Evolutionary conservation across 306 rosid genomes (phyloP), one percentile per base, ranked within the genome.

Genomic region (Macrotyloma uniflorum): DNA sequence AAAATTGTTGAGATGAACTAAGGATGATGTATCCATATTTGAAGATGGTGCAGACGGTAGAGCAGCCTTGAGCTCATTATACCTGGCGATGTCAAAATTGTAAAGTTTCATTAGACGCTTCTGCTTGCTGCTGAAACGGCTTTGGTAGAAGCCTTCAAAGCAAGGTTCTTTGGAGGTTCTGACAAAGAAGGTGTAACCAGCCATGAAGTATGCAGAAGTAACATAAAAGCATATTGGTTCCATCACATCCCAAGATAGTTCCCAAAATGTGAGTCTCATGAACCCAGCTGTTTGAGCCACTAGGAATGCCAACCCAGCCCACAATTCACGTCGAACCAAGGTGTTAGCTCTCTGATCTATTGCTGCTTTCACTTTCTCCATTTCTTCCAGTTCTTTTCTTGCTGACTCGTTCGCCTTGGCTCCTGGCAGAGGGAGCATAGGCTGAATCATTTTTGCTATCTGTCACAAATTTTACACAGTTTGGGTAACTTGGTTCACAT

Each of bases 221-320:
- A 88, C 84, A 38, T 76, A 93, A 78, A 88, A 91, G 88, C 97
- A 93, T 50, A 93, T 87, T 15, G 98, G 98, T 69, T 93, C 98
- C 97, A 93, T 93, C 47, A 93, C 95, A 77, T 93, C 98, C 98
- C 98, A 93, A 0, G 94, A 81, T 8, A 93, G 98, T 64, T 93
- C 98, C 98, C 98, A 93, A 72, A 93, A 93, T 2, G 98, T 93
- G n/a, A 93, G 92, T 88, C 98, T 89, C 92, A 93, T 84, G 91
- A 86, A 88, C 5, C 83, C 93, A 0, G 75, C 77, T 22, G 93
- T 91, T 65, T 89, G 95, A 50, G 71, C 74, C 65, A 80, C 70
- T 9, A 93, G 79, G 77, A 85, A 91, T 1, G 85, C 88, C 14
- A 89, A 80, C 32, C 96, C 97, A 0, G 83, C 67, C 92, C 89